Evolutionary conservation across 805 yeast species (phyloP), one percentile per base, ranked within the genome.

Genomic region (Kodamaea fukazawae): DNA sequence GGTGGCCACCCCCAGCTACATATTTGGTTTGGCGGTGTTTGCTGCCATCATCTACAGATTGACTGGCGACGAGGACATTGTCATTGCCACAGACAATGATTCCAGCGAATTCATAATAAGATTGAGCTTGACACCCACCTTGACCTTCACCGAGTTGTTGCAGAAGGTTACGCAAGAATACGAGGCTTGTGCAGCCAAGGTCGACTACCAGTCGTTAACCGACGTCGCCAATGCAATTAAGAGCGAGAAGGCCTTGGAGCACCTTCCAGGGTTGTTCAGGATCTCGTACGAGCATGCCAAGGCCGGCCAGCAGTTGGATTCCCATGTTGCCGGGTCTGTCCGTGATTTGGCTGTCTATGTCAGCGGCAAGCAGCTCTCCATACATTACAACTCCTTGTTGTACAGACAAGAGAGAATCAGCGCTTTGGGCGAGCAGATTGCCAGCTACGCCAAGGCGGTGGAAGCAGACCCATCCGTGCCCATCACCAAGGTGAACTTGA

Each of bases 1-100:
- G 9, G 35, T 66, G 16, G 38, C 46, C 16, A 18, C 31, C 11
- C 16, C n/a, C 6, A 33, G 44, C 47, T 86, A 83, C 58, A 55
- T 68, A 7, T 61, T 76, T 11, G 80, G 81, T 0, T 68, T 87
- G 45, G 68, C 96, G 12, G 76, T 76, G 1, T 86, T 81, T 64
- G 78, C 83, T 16, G 78, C 83, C 1, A 71, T 91, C 42, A 72
- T 87, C 28, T 83, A 76, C 61, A 73, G 98, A 55, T 68, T 87
- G 34, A 84, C 96, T 2, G 98, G 97, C 16, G 98, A 91, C 58
- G 97, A 91, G 49, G 97, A 91, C 53, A 81, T 93, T 36, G 81
- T 84, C n/a, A 66, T 91, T 45, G 89, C 90, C n/a, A 80, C 89
- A 0, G 79, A 83, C 49, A 60, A 74, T 17, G 45, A 48, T 10